Evolutionary conservation across 441 rosid genomes (phyloP), one percentile per base, ranked within the genome.

Genomic region (Croton laevigatus): DNA sequence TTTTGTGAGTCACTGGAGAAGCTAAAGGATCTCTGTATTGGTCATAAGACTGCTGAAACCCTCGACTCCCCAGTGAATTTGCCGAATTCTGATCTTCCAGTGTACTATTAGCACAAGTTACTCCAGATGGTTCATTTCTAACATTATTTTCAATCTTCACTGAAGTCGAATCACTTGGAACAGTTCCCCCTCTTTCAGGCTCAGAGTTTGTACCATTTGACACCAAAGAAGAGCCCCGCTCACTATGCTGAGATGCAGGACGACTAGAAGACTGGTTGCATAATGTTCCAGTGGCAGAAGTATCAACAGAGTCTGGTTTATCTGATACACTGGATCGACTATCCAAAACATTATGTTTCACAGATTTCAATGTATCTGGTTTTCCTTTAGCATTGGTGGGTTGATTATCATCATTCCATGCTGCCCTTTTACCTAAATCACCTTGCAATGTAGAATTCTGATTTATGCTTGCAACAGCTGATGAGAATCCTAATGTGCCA

Each of bases 401-500:
- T 75, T 70, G 86, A 66, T 62, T 71, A 63, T 84, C 93, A 66
- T 88, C 92, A 78, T 81, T 76, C 73, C 71, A 69, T 5, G 70
- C 20, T 59, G 82, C 76, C 80, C 76, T 89, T 76, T 82, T 83
- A 55, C 62, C 80, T 48, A 58, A 44, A 70, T 85, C 84, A 65
- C 34, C 69, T 53, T 82, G 84, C 65, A 81, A 61, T 19, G 64
- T 44, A 74, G 84, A 70, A 27, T 71, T 76, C 72, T 80, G 81
- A 72, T 75, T 71, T 62, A 84, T 64, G 62, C 73, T 74, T 73
- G 81, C 71, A 78, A 81, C 89, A 45, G 84, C 81, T 4, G 86
- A 73, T 34, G 88, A 72, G 68, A 84, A 71, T 59, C 86, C 72
- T 71, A 74, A 63, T 14, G 79, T 67, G 66, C 81, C 76, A 73